Percentiles rank a stretch among this genome's conserved stretches.
phyloP scores from a whole-genome alignment of 163 green algal species.

The Scenedesmus sp. region DNA sequence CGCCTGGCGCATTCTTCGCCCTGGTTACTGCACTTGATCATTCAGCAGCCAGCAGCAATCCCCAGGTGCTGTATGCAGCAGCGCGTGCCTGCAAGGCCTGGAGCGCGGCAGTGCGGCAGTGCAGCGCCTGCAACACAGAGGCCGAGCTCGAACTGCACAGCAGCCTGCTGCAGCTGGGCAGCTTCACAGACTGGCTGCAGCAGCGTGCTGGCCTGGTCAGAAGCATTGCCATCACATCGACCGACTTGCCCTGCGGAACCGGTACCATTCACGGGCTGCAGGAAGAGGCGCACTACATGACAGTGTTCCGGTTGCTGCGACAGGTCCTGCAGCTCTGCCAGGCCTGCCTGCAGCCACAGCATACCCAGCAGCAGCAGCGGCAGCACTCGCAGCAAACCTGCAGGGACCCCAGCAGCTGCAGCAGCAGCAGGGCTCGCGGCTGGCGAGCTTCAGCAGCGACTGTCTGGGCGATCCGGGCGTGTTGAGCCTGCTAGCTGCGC shows the following conservation, averaged over 20 bases:
- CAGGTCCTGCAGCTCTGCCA: not conserved
- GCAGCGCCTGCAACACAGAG: not conserved
- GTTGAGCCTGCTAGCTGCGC: no score
- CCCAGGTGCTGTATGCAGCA: not conserved
- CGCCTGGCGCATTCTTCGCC: no score
- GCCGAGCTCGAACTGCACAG: not conserved
- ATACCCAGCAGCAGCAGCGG: no score
- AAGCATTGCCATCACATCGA: not conserved
- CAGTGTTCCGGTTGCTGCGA: not conserved
- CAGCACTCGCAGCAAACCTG: no score
- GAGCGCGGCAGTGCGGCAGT: not conserved
- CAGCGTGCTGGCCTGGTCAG: not conserved
- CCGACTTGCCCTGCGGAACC: no score
- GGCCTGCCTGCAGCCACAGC: not conserved
- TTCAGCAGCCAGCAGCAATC: not conserved
- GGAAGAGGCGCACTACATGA: not conserved
- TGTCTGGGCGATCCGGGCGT: not conserved
- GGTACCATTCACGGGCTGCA: not conserved
- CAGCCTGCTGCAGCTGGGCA: not conserved
- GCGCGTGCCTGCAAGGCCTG: not conserved
- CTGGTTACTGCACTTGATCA: not conserved
- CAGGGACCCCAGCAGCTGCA: not conserved
- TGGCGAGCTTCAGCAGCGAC: not conserved
- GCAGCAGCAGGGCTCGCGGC: not conserved
- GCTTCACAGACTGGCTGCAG: not conserved